A percentile compares a stretch with the other conserved stretches of the same genome.
phyloP scores from a whole-genome alignment of 2,329 filamentous ascomycete genomes.

The Zymoseptoria passerinii region DNA sequence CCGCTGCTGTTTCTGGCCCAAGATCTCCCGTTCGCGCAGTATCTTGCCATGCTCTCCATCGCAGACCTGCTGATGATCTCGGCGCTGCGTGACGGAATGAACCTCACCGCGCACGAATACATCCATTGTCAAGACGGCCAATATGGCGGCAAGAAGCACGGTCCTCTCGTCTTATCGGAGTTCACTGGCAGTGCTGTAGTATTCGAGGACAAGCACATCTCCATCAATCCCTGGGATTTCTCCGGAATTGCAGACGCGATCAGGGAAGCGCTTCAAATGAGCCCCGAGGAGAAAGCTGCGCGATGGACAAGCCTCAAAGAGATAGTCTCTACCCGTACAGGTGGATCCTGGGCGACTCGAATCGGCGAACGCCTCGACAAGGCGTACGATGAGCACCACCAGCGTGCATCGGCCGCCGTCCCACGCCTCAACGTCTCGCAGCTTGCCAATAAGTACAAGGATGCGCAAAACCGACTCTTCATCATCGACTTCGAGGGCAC shows the following conservation, averaged over 20 bases:
- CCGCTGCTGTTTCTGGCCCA: conserved; percentile 91
- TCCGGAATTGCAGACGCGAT: conserved; percentile 71
- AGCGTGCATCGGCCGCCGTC: conserved; percentile 75
- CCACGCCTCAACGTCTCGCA: conserved; percentile 67
- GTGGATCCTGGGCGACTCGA: conserved; percentile 74
- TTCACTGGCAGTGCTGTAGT: conserved; percentile 88
- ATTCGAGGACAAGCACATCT: conserved; percentile 70
- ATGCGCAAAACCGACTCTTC: conserved; percentile 64
- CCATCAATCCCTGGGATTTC: conserved; percentile 95
- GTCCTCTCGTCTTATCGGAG: conserved; percentile 84
- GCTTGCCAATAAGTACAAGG: conserved; percentile 58
- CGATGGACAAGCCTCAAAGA: conserved; percentile 68
- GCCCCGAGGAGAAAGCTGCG: conserved; percentile 59
- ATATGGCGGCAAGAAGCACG: conserved; percentile 64
- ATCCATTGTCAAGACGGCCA: conserved; percentile 85
- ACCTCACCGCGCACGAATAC: conserved; percentile 89
- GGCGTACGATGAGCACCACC: conserved; percentile 76
- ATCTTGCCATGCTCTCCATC: conserved; percentile 80
- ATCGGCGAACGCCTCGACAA: conserved; percentile 63
- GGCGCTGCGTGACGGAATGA: conserved; percentile 94
- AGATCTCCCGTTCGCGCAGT: conserved; percentile 86
- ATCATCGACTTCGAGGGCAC: conserved; percentile 93
- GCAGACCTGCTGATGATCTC: conserved; percentile 92
- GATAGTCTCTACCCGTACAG: conserved; percentile 72
- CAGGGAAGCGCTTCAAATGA: conserved; percentile 73